Percentiles rank a stretch among this genome's conserved stretches.
Conservation (phyloP, 176 grass and related monocot genomes). For the Aegilops longissima region DNA sequence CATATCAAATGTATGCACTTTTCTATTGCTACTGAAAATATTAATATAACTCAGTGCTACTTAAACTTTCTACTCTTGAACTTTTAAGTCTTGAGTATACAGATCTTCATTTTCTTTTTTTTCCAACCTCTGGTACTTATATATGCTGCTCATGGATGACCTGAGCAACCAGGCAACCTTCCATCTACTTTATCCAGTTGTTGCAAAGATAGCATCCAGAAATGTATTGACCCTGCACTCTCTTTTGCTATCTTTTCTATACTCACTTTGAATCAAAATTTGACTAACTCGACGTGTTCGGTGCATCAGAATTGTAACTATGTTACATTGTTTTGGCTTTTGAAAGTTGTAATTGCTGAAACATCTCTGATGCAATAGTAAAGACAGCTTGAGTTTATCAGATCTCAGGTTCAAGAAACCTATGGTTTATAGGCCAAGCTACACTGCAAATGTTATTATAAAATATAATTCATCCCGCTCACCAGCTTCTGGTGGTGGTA, state of each 20-base stretch:
- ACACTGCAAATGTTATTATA: conserved; percentile 34
- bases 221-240: background rate
- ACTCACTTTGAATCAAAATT: background rate
- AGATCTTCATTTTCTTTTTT: background rate
- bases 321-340: conserved; percentile 50
- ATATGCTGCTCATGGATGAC: background rate
- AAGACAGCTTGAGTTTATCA: conserved; percentile 76
- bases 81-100: background rate
- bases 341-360: conserved; percentile 47
- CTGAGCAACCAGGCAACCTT: background rate
- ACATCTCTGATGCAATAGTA: conserved; percentile 67
- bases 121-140: background rate
- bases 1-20: conserved; percentile 42
- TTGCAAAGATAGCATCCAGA: background rate
- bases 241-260: background rate
- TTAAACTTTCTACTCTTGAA: background rate
- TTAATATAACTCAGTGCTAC: conserved; percentile 22
- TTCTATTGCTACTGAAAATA: conserved; percentile 16
- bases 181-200: background rate
- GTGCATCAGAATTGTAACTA: conserved; percentile 45
- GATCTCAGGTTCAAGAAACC: conserved; percentile 57
- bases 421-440: conserved; percentile 76
- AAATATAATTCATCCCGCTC: conserved; percentile 25
- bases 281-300: background rate
- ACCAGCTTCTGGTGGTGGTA: conserved; percentile 36